Evolutionary conservation across 345 rosid species (phyloP).

Genomic region (Barbarea vulgaris): DNA sequence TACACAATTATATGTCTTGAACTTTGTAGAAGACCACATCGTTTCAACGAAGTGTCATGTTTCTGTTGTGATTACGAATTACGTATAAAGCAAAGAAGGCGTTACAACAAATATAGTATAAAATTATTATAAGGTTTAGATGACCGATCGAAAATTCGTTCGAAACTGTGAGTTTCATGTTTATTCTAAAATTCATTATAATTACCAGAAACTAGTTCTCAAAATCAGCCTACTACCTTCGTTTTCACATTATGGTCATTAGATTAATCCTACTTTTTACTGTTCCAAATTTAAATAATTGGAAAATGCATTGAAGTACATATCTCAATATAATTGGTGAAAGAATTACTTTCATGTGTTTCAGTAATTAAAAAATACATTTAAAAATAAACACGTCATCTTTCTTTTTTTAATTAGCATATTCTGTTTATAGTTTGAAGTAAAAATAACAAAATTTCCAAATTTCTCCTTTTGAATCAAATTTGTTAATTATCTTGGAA

Average conservation of each 20-base stretch:
- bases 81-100: constrained; percentile 23
- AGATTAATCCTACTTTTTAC: background rate
- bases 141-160: background rate
- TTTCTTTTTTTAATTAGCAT: too few species aligned
- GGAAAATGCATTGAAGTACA: background rate
- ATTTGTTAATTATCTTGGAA: background rate
- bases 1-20: constrained; percentile 8
- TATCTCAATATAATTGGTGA: background rate
- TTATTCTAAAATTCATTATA: background rate
- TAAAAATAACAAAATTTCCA: too few species aligned
- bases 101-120: background rate
- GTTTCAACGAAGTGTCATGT: constrained; percentile 16
- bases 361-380: background rate
- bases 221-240: background rate
- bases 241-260: background rate
- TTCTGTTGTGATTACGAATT: constrained; percentile 21
- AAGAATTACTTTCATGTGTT: background rate
- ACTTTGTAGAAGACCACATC: constrained; percentile 9
- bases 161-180: background rate
- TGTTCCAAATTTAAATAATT: background rate
- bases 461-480: background rate
- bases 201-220: background rate
- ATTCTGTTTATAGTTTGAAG: background rate
- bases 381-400: background rate
- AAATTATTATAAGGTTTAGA: background rate